phyloP scores from a whole-genome alignment of 495 filamentous ascomycete species.

The Aspergillus ellipticus region DNA sequence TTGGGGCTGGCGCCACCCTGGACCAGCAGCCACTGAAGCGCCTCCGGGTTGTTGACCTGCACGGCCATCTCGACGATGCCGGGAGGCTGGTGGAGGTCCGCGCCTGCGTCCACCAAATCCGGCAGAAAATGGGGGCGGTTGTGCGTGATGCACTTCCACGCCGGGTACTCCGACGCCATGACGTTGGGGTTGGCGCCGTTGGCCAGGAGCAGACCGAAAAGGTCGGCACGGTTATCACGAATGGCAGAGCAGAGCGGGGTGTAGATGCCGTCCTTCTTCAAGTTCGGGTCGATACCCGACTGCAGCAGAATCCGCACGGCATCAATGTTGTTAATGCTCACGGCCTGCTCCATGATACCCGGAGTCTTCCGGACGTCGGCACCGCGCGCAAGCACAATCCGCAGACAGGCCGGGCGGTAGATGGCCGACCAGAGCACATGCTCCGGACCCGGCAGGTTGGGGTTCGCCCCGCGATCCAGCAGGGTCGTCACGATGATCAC shows the following conservation, averaged over 20 bases:
- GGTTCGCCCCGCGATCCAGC: constrained; percentile 48
- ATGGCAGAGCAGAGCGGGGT: constrained; percentile 55
- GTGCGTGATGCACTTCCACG: constrained; percentile 56
- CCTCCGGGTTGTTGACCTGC: constrained; percentile 45
- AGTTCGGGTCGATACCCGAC: constrained; percentile 47
- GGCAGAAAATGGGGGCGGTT: constrained; percentile 46
- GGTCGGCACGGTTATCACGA: constrained; percentile 48
- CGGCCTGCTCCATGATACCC: constrained; percentile 53
- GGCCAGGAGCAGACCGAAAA: constrained; percentile 46
- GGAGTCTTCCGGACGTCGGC: constrained; percentile 45
- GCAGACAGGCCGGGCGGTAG: constrained; percentile 46
- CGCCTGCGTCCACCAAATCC: constrained; percentile 46
- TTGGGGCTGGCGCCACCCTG: constrained; percentile 45
- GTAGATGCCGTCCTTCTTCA: constrained; percentile 54
- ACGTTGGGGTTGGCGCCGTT: constrained; percentile 52
- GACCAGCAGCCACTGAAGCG: constrained; percentile 44
- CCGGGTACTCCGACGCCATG: constrained; percentile 50
- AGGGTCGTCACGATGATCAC: constrained; percentile 46
- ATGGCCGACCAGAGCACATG: constrained; percentile 53
- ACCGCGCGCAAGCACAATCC: constrained; percentile 47
- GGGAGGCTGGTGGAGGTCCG: constrained; percentile 46
- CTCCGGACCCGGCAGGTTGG: constrained; percentile 48
- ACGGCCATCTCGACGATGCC: constrained; percentile 56
- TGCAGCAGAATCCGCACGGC: constrained; percentile 46
- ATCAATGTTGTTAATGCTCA: constrained; percentile 40